phyloP scores from a whole-genome alignment of 768 basidiomycete species.

The Clavulina sp. region DNA sequence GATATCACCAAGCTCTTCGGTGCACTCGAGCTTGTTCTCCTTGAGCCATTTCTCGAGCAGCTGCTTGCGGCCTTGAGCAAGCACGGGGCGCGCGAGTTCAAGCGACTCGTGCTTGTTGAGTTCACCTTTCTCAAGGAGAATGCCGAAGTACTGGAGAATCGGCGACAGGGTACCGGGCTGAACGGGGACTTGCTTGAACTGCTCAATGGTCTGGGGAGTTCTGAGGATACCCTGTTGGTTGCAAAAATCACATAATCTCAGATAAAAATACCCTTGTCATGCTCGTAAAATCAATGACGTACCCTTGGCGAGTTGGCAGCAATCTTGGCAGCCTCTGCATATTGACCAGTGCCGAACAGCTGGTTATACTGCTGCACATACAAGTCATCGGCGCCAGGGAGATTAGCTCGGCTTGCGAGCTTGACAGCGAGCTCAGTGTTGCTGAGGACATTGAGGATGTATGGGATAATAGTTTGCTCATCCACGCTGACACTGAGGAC shows the following conservation, averaged over 20 bases:
- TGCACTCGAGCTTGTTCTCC: constrained; percentile 99
- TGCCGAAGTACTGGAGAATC: constrained; percentile 96
- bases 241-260: not conserved
- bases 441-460: constrained; percentile 83
- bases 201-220: constrained; percentile 87
- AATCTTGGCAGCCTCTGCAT: constrained; percentile 86
- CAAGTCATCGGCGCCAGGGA: constrained; percentile 94
- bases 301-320: constrained; percentile 93
- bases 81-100: constrained; percentile 87
- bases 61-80: constrained; percentile 92
- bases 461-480: constrained; percentile 89
- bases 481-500: constrained; percentile 94
- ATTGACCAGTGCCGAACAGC: constrained; percentile 78
- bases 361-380: constrained; percentile 90
- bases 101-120: constrained; percentile 91
- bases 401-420: constrained; percentile 84
- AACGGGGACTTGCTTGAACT: constrained; percentile 90
- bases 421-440: constrained; percentile 98
- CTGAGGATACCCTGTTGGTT: constrained; percentile 67
- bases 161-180: constrained; percentile 82
- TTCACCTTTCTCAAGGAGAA: constrained; percentile 95
- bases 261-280: no score
- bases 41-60: constrained; percentile 98
- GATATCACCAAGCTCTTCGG: constrained; percentile 94
- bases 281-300: no score